phyloP scores from a whole-genome alignment of 2,329 filamentous ascomycete genomes.

The Rhytidhysteron rufulum region DNA sequence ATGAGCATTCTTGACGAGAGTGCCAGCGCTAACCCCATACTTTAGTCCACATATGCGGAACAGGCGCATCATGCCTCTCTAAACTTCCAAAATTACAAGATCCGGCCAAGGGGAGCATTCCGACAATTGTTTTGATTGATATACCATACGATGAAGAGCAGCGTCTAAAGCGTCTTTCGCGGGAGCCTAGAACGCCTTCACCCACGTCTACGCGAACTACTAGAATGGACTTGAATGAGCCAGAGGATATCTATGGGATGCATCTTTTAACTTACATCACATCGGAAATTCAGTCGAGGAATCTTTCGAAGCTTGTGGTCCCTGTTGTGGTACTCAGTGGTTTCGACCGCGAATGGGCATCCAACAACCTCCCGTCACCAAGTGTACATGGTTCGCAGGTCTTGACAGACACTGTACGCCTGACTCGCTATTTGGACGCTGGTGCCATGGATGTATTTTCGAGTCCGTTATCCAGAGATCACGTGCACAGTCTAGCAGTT shows the following conservation, averaged over 20 bases:
- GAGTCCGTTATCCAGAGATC: constrained; percentile 70
- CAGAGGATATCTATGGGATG: constrained; percentile 41
- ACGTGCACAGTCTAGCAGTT: constrained; percentile 71
- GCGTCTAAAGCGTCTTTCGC: constrained; percentile 36
- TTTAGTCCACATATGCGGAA: constrained; percentile 38
- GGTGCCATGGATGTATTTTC: constrained; percentile 84
- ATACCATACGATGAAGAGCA: constrained; percentile 42
- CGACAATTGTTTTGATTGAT: constrained; percentile 41
- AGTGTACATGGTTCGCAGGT: constrained; percentile 33
- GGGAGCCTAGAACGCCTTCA: constrained; percentile 39
- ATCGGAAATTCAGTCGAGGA: constrained; percentile 38
- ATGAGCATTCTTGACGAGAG: neutral
- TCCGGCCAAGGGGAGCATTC: constrained; percentile 26
- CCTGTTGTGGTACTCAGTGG: constrained; percentile 39
- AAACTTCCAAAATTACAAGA: constrained; percentile 35
- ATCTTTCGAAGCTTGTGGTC: constrained; percentile 38
- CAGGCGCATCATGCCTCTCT: constrained; percentile 35
- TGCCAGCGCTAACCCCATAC: neutral
- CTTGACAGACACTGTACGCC: constrained; percentile 48
- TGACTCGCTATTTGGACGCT: constrained; percentile 74
- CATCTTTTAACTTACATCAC: constrained; percentile 40
- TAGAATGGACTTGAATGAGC: constrained; percentile 30
- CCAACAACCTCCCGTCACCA: constrained; percentile 27
- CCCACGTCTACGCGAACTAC: constrained; percentile 32
- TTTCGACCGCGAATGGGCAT: constrained; percentile 28